A percentile compares a stretch with the other conserved stretches of the same genome.
These are phyloP conservation scores for Coffea canephora DNA, from an alignment of 257 asterid genomes.

Conservation along the genomic window DNA sequence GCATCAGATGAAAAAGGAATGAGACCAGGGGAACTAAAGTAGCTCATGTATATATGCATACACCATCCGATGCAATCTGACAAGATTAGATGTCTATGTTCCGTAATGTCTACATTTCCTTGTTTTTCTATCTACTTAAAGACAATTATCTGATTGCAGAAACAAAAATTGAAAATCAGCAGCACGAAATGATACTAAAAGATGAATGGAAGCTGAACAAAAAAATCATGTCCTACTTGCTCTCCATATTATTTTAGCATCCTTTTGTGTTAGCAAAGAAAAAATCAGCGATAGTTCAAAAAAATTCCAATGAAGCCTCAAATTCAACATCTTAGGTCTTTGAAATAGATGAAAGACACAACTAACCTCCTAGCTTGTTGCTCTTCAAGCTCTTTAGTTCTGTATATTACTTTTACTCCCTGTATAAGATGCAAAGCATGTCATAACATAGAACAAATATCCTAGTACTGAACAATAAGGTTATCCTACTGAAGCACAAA, in stretches of 20 bases:
- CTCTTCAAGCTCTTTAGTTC: constrained; percentile 94
- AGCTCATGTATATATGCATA: neutral
- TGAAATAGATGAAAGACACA: constrained; percentile 18
- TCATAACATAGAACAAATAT: neutral
- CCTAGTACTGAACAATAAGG: neutral
- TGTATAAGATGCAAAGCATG: constrained; percentile 30
- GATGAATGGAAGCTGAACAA: neutral
- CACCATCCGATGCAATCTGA: neutral
- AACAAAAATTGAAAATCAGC: neutral
- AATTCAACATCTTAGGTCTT: constrained; percentile 10
- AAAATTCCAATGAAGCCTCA: constrained; percentile 1
- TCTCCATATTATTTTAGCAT: neutral
- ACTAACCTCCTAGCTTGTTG: constrained; percentile 85
- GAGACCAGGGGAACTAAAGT: constrained; percentile 3
- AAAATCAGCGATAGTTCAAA: neutral
- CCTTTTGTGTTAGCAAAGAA: neutral
- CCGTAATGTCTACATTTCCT: neutral
- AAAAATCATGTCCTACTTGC: neutral
- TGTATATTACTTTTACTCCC: constrained; percentile 90
- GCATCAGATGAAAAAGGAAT: constrained; percentile 25
- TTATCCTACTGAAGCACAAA: neutral
- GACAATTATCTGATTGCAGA: neutral
- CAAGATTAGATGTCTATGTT: neutral
- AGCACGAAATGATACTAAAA: neutral
- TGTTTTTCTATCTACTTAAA: neutral